A percentile compares a stretch with the other conserved stretches of the same genome.
Evolutionary conservation across 768 basidiomycete species (phyloP).

Genomic region (Lentinula lateritia): DNA sequence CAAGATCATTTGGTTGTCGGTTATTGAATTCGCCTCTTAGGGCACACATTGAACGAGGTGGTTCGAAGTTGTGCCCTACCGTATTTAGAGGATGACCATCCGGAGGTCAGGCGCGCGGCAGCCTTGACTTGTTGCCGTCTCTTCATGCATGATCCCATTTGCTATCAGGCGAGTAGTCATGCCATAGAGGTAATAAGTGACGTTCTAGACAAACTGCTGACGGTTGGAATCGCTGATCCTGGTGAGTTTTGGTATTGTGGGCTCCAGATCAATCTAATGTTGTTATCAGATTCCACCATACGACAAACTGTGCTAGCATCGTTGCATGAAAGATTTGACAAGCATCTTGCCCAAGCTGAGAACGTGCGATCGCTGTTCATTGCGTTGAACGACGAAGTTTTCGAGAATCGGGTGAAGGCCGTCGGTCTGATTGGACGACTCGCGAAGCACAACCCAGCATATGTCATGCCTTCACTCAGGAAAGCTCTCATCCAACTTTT

Average conservation of each 20-base stretch:
- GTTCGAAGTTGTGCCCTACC: slow-evolving; percentile 88
- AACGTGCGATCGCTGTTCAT: slow-evolving; percentile 97
- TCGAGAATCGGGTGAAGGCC: slow-evolving; percentile 89
- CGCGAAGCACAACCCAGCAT: slow-evolving; percentile 93
- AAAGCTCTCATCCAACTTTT: slow-evolving; percentile 94
- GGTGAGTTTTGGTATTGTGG: slow-evolving; percentile 40
- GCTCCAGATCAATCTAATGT: slow-evolving; percentile 2
- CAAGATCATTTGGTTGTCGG: background rate
- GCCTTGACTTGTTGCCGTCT: slow-evolving; percentile 89
- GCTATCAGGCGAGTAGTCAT: slow-evolving; percentile 92
- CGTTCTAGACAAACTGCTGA: slow-evolving; percentile 93
- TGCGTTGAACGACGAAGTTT: slow-evolving; percentile 94
- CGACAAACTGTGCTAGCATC: slow-evolving; percentile 81
- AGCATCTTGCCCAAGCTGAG: slow-evolving; percentile 95
- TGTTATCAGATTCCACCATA: slow-evolving; percentile 64
- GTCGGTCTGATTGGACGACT: slow-evolving; percentile 89
- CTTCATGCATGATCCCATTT: slow-evolving; percentile 93
- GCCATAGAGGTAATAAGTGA: slow-evolving; percentile 97
- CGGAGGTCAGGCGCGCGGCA: slow-evolving; percentile 84
- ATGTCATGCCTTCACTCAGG: slow-evolving; percentile 95
- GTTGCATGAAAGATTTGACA: slow-evolving; percentile 91
- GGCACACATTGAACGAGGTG: slow-evolving; percentile 93
- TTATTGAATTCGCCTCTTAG: slow-evolving; percentile 27
- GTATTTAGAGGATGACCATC: slow-evolving; percentile 88
- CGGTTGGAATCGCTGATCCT: slow-evolving; percentile 94